phyloP scores from a whole-genome alignment of 148 eudicot species.

The Chenopodium album region DNA sequence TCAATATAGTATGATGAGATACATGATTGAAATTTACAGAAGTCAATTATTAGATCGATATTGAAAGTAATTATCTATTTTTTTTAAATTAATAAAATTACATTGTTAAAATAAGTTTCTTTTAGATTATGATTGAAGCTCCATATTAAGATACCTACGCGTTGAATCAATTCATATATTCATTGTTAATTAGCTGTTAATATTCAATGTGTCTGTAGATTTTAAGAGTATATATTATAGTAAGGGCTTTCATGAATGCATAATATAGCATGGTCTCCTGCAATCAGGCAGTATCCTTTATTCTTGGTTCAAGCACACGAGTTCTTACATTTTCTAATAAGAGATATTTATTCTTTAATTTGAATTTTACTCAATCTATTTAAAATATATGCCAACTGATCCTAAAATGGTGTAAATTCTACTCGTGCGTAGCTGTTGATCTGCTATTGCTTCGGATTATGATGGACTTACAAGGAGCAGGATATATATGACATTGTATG shows the following conservation, averaged over 20 bases:
- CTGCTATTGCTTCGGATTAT: no score
- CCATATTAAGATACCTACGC: background rate
- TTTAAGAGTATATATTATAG: background rate
- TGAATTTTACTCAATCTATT: background rate
- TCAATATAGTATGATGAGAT: no score
- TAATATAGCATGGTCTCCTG: background rate
- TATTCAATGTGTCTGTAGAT: background rate
- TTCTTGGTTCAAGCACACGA: background rate
- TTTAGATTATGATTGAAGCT: background rate
- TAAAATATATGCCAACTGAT: background rate
- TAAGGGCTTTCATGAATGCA: background rate
- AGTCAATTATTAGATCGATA: no score
- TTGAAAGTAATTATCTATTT: no score
- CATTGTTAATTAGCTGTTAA: background rate
- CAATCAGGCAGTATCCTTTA: background rate
- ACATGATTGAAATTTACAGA: background rate
- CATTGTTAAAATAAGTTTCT: background rate
- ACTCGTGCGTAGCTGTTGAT: no score
- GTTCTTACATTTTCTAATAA: background rate
- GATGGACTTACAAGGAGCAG: no score
- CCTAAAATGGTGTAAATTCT: no score
- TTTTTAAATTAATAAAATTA: no score
- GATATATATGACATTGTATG: no score
- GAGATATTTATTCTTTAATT: background rate
- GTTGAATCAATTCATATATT: background rate